These are phyloP conservation scores for Metschnikowia peoriensis DNA, from an alignment of 805 yeast genomes.

Conservation along the genomic window DNA sequence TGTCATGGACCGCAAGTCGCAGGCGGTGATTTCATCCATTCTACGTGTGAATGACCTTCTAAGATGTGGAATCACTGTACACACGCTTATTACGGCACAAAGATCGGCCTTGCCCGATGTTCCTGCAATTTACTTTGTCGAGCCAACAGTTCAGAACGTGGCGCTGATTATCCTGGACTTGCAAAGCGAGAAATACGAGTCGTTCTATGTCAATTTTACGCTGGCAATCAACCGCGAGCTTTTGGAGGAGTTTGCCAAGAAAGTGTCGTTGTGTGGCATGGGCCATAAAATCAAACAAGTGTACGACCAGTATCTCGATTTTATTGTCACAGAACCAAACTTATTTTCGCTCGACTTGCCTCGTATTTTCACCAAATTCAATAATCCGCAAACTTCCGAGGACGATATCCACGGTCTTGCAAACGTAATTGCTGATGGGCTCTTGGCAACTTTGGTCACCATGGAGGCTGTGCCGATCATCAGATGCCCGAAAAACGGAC, in stretches of 20 bases:
- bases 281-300: slow-evolving; percentile 79
- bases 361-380: slow-evolving; percentile 64
- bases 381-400: slow-evolving; percentile 71
- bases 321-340: slow-evolving; percentile 89
- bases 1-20: slow-evolving; percentile 75
- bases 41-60: slow-evolving; percentile 87
- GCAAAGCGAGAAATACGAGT: slow-evolving; percentile 70
- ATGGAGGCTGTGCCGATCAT: slow-evolving; percentile 82
- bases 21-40: slow-evolving; percentile 87
- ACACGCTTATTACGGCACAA: slow-evolving; percentile 65
- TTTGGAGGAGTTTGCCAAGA: slow-evolving; percentile 84
- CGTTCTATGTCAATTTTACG: slow-evolving; percentile 82
- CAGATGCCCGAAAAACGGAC: slow-evolving; percentile 88
- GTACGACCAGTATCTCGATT: slow-evolving; percentile 90
- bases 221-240: slow-evolving; percentile 73
- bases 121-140: slow-evolving; percentile 88
- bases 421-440: slow-evolving; percentile 70
- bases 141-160: slow-evolving; percentile 80
- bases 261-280: slow-evolving; percentile 70
- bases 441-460: slow-evolving; percentile 77
- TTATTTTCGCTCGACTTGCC: slow-evolving; percentile 75
- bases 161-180: slow-evolving; percentile 69
- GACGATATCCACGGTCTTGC: slow-evolving; percentile 68
- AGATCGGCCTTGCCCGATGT: slow-evolving; percentile 91
- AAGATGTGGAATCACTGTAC: slow-evolving; percentile 89